Percentiles rank a stretch among this genome's conserved stretches.
Evolutionary conservation across 495 filamentous ascomycete species (phyloP).

Genomic region (Polyplosphaeria fusca): DNA sequence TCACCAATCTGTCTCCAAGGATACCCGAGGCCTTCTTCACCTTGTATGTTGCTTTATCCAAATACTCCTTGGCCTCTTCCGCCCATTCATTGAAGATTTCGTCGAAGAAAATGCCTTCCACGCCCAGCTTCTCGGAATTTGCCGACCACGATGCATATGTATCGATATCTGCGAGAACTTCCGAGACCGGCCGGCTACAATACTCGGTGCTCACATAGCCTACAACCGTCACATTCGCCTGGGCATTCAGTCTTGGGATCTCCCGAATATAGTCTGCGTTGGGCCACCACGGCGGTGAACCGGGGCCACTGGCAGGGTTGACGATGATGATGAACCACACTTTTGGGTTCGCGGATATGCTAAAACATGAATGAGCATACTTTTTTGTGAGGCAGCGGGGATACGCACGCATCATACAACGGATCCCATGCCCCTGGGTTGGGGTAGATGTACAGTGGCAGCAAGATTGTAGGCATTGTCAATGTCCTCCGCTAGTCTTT

Average conservation of each 20-base stretch:
- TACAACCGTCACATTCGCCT: slow-evolving; percentile 14
- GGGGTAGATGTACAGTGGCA: slow-evolving; percentile 32
- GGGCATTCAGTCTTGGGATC: slow-evolving; percentile 18
- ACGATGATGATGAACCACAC: slow-evolving; percentile 24
- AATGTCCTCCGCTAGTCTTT: background rate
- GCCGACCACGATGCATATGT: slow-evolving; percentile 23
- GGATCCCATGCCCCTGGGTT: slow-evolving; percentile 25
- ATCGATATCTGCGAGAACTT: slow-evolving; percentile 11
- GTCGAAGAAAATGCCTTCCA: slow-evolving; percentile 31
- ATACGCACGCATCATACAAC: slow-evolving; percentile 17
- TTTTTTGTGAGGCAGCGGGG: too few relatives aligned
- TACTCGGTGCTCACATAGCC: slow-evolving; percentile 24
- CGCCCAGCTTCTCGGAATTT: background rate
- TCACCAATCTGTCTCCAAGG: slow-evolving; percentile 9
- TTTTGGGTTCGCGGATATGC: background rate
- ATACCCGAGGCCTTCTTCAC: slow-evolving; percentile 33
- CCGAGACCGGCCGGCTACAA: slow-evolving; percentile 7
- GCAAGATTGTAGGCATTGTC: slow-evolving; percentile 8
- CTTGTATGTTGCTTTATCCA: slow-evolving; percentile 31
- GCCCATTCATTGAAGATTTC: slow-evolving; percentile 32
- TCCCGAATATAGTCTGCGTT: slow-evolving; percentile 23
- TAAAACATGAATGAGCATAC: too few relatives aligned
- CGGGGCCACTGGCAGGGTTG: slow-evolving; percentile 26
- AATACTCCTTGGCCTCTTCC: slow-evolving; percentile 34
- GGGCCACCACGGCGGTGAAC: slow-evolving; percentile 16